These are phyloP conservation scores for Plasmodium relictum DNA, from an alignment of 169 alveolate genomes.

Conservation along the genomic window DNA sequence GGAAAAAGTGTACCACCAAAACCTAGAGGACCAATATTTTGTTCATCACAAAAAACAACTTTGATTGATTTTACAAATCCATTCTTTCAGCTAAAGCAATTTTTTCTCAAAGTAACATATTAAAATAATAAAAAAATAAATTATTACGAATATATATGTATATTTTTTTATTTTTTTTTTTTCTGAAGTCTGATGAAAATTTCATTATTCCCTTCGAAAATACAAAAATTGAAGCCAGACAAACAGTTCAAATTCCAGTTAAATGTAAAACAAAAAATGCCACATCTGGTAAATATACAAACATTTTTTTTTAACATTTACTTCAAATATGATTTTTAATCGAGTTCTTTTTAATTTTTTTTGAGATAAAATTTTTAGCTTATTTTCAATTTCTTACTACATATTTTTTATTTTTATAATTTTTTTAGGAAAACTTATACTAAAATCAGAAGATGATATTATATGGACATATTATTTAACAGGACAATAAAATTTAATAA, in stretches of 20 bases:
- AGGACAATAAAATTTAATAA: constrained; percentile 36
- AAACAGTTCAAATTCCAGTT: constrained; percentile 62
- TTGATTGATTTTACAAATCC: constrained; percentile 69
- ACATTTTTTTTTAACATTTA: neutral
- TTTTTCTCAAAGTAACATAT: constrained; percentile 39
- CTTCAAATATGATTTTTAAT: neutral
- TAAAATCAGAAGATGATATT: constrained; percentile 65
- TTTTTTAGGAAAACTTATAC: constrained; percentile 60
- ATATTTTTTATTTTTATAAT: constrained; percentile 6
- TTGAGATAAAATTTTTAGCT: neutral
- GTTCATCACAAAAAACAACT: constrained; percentile 76
- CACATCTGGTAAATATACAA: constrained; percentile 30
- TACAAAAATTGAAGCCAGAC: constrained; percentile 55
- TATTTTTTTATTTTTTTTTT: neutral
- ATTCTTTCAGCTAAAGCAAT: constrained; percentile 51
- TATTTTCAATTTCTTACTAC: neutral
- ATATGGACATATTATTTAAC: constrained; percentile 74
- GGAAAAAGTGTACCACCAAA: constrained; percentile 74
- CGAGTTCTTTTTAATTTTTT: neutral
- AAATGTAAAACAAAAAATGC: constrained; percentile 68
- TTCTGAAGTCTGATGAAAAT: constrained; percentile 38
- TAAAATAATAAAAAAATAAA: neutral
- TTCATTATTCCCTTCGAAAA: constrained; percentile 60
- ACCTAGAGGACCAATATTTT: constrained; percentile 73
- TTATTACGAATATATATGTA: neutral